phyloP scores from a whole-genome alignment of 495 filamentous ascomycete genomes.

The Penicillium paxilli region DNA sequence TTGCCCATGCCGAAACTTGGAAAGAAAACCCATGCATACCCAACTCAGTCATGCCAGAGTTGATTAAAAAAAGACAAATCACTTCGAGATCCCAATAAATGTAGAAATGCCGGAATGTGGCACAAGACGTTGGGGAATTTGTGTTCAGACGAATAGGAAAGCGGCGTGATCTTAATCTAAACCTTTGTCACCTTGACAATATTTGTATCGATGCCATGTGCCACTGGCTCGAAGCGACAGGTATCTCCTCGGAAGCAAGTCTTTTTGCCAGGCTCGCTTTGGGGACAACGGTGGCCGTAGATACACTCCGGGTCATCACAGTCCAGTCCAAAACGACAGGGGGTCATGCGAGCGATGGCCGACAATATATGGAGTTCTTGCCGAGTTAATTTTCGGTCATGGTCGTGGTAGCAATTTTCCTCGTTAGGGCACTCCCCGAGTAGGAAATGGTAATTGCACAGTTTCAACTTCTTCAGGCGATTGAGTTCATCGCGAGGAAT shows the following conservation, averaged over 20 bases:
- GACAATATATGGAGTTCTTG: constrained; percentile 67
- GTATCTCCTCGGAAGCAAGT: constrained; percentile 52
- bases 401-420: constrained; percentile 71
- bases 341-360: constrained; percentile 74
- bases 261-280: constrained; percentile 48
- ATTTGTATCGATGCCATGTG: constrained; percentile 53
- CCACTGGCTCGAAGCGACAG: constrained; percentile 50
- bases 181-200: constrained; percentile 55
- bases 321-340: constrained; percentile 70
- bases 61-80: not conserved
- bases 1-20: not conserved
- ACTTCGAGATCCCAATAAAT: not conserved
- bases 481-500: constrained; percentile 60
- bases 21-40: not conserved
- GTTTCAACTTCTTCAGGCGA: constrained; percentile 66
- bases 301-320: constrained; percentile 80
- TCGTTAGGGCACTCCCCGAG: constrained; percentile 69
- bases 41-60: not conserved
- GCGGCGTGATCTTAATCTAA: constrained; percentile 18
- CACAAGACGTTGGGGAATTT: not conserved
- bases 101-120: not conserved
- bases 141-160: not conserved
- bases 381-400: constrained; percentile 67
- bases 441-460: constrained; percentile 85
- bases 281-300: constrained; percentile 70